Evolutionary conservation across 805 yeast species (phyloP), one percentile per base, ranked within the genome.

Genomic region (Metschnikowia drakensbergensis): DNA sequence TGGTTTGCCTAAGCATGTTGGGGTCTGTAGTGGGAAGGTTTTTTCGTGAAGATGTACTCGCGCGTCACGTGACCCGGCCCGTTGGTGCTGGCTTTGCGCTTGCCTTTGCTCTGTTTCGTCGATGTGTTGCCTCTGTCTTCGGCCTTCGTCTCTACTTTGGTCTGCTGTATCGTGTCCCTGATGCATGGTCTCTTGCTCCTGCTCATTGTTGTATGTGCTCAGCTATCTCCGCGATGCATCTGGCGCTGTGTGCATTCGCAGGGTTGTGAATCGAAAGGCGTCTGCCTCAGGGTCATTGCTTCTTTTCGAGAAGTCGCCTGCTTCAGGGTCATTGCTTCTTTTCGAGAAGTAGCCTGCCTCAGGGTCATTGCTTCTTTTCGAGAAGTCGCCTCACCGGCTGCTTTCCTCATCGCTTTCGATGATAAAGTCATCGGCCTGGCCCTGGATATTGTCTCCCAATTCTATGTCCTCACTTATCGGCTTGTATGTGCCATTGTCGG

Each of bases 401-500:
- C 17, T 17, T 17, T 77, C 81, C 33, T 77, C 81, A 44, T 77
- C 82, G 54, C 79, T 74, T 31, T 66, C 76, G 41, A 77, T 72
- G n/a, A 74, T 66, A 48, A 77, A 77, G 34, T 75, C 75, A 47
- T 74, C 77, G 5, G 50, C 57, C 7, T 45, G 49, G n/a, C 29
- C 36, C 6, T 9, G 48, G n/a, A 35, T 45, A 50, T 44, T 57
- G 46, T 66, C 73, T n/a, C 65, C 68, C 67, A 76, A 53, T 56
- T 76, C 81, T 31, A 76, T 74, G 47, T 52, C 58, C 37, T 48
- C 56, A 8, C 25, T 34, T 3, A 64, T 54, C 10, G 66, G 66
- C 11, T 62, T 58, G 47, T 68, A 68, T n/a, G 47, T 47, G 7
- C 66, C 67, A 9, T 58, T 52, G 39, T 67, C 67, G 2, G 47